Conservation (phyloP, 116 monocot genomes). For the Cymodocea nodosa region DNA sequence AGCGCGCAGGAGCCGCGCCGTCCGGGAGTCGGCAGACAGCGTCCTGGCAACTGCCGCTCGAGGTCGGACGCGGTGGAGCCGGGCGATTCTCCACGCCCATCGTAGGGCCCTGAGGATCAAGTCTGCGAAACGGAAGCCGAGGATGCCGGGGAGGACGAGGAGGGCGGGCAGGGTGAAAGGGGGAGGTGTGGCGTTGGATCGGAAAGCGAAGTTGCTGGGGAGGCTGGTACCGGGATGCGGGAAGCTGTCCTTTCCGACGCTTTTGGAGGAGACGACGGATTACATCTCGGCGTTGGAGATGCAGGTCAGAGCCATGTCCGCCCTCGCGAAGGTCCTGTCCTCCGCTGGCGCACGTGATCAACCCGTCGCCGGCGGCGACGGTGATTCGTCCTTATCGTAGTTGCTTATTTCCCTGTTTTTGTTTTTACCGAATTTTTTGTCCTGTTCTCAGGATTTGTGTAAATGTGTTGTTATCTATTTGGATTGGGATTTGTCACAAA, state of each 20-base stretch:
- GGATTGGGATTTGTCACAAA: too few species aligned
- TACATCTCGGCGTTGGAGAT: conserved; percentile 89
- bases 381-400: too few species aligned
- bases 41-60: conserved; percentile 37
- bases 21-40: conserved; percentile 38
- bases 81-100: conserved; percentile 23
- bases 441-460: too few species aligned
- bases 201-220: conserved; percentile 41
- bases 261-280: conserved; percentile 66
- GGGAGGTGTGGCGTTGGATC: conserved; percentile 4
- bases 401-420: too few species aligned
- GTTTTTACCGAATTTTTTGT: too few species aligned
- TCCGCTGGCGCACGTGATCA: conserved; percentile 1
- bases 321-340: conserved; percentile 43
- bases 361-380: too few species aligned
- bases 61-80: conserved; percentile 55
- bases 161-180: not conserved
- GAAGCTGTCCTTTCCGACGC: conserved; percentile 42
- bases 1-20: conserved; percentile 9
- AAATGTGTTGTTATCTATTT: too few species aligned
- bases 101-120: not conserved
- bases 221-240: conserved; percentile 66
- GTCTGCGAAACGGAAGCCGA: not conserved
- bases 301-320: conserved; percentile 74
- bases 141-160: not conserved